Evolutionary conservation across 2,329 filamentous ascomycete genomes (phyloP).

Genomic region (Xylaria polymorpha): DNA sequence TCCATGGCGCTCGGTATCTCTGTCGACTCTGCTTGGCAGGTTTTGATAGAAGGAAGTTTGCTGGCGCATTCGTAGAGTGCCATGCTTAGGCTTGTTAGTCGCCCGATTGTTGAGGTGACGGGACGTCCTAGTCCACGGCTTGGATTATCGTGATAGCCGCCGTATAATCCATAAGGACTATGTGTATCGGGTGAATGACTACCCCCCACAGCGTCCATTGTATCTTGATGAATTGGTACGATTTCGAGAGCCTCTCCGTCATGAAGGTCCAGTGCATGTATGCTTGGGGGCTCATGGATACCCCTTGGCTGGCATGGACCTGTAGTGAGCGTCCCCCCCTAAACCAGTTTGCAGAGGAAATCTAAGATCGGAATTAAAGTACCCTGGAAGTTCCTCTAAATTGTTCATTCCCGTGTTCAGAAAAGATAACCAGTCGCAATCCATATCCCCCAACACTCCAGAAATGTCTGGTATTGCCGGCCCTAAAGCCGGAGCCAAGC

Average conservation of each 20-base stretch:
- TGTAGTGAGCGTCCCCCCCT: neutral
- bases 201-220: neutral
- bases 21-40: neutral
- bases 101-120: slow-evolving; percentile 7
- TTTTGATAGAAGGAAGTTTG: slow-evolving; percentile 33
- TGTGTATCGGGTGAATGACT: neutral
- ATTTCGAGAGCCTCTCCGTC: neutral
- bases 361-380: neutral
- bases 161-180: neutral
- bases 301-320: neutral
- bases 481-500: slow-evolving; percentile 14
- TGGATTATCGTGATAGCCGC: neutral
- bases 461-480: neutral
- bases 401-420: neutral
- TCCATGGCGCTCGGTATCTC: neutral
- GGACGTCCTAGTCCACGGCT: neutral
- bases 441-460: neutral
- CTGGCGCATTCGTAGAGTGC: slow-evolving; percentile 32
- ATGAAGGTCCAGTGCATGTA: neutral
- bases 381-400: slow-evolving; percentile 8
- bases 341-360: neutral
- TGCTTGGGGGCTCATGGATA: neutral
- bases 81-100: slow-evolving; percentile 26
- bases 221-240: neutral
- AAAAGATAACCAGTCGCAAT: slow-evolving; percentile 9